Percentiles rank a stretch among this genome's conserved stretches.
These are phyloP conservation scores for Capronia coronata DNA, from an alignment of 2,329 filamentous ascomycete genomes.

Conservation along the genomic window DNA sequence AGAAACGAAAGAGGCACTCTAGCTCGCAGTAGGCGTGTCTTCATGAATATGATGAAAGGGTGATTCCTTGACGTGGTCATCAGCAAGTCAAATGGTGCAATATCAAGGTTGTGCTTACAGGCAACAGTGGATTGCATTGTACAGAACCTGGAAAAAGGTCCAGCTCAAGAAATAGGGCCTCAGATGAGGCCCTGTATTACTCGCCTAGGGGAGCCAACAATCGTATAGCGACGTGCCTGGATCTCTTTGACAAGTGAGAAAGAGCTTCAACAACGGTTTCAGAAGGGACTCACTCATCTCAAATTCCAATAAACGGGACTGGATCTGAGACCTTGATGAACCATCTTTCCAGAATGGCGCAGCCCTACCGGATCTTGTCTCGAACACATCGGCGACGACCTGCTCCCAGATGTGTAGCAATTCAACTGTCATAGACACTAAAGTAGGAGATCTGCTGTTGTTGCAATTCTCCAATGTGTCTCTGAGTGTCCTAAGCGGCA, in stretches of 20 bases:
- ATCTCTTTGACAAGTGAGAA: too few species aligned
- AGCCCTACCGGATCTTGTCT: background rate
- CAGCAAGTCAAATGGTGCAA: too few species aligned
- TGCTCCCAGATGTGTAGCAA: too few species aligned
- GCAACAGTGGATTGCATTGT: slow-evolving; percentile 1
- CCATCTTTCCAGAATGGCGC: slow-evolving; percentile 5
- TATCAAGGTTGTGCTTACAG: slow-evolving; percentile 29
- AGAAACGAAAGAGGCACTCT: slow-evolving; percentile 30
- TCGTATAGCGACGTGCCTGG: slow-evolving; percentile 29
- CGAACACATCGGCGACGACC: background rate
- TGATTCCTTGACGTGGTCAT: too few species aligned
- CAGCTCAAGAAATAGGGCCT: slow-evolving; percentile 29
- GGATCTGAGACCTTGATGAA: background rate
- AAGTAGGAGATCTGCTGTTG: too few species aligned
- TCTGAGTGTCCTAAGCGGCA: too few species aligned
- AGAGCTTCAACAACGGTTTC: too few species aligned
- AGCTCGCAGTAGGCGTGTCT: slow-evolving; percentile 27
- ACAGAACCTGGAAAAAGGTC: slow-evolving; percentile 30
- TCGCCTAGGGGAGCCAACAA: slow-evolving; percentile 29
- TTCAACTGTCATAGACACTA: too few species aligned
- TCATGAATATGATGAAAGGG: slow-evolving; percentile 30
- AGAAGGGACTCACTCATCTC: slow-evolving; percentile 3
- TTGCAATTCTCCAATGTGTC: too few species aligned
- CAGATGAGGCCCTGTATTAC: slow-evolving; percentile 27
- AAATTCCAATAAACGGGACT: slow-evolving; percentile 3